These are phyloP conservation scores for Anthracocystis panici-leucophaei DNA, from an alignment of 1,284 basidiomycete species.

Conservation along the genomic window DNA sequence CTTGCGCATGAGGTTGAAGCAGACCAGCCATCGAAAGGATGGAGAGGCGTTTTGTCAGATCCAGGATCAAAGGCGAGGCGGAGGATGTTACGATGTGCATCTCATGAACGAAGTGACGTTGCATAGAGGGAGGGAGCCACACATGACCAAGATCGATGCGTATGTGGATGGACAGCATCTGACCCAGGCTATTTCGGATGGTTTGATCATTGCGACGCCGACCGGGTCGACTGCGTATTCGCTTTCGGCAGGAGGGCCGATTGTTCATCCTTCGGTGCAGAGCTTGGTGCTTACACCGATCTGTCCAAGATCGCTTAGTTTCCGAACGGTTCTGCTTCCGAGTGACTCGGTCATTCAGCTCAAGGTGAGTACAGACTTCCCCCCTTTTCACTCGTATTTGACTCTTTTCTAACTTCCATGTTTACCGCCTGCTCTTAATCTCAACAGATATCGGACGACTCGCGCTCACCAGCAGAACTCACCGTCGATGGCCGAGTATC, in stretches of 20 bases:
- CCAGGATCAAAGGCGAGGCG: slow-evolving; percentile 27
- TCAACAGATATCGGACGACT: slow-evolving; percentile 80
- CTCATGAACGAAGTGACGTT: slow-evolving; percentile 97
- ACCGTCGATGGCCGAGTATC: slow-evolving; percentile 92
- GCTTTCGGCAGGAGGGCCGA: slow-evolving; percentile 92
- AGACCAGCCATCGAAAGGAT: slow-evolving; percentile 46
- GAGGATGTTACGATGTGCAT: slow-evolving; percentile 78
- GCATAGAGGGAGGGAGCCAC: slow-evolving; percentile 89
- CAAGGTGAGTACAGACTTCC: slow-evolving; percentile 74
- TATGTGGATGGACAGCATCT: slow-evolving; percentile 95
- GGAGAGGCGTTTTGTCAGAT: slow-evolving; percentile 49
- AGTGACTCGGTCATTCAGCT: slow-evolving; percentile 83
- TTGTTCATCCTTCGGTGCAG: slow-evolving; percentile 91
- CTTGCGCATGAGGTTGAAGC: slow-evolving; percentile 60
- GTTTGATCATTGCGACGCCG: slow-evolving; percentile 92
- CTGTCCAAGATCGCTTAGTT: slow-evolving; percentile 90
- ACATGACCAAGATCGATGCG: slow-evolving; percentile 92
- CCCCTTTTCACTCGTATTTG: not conserved
- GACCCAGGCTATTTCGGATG: slow-evolving; percentile 94
- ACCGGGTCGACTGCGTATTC: slow-evolving; percentile 98
- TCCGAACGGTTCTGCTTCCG: slow-evolving; percentile 90
- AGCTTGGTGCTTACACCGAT: slow-evolving; percentile 93
- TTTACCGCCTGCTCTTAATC: slow-evolving; percentile 67
- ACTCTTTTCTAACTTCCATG: not conserved
- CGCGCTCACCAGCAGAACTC: slow-evolving; percentile 86